Percentiles rank a stretch among this genome's conserved stretches.
These are phyloP conservation scores for Aaosphaeria pasadenensis DNA, from an alignment of 2,329 filamentous ascomycete genomes.

Conservation along the genomic window DNA sequence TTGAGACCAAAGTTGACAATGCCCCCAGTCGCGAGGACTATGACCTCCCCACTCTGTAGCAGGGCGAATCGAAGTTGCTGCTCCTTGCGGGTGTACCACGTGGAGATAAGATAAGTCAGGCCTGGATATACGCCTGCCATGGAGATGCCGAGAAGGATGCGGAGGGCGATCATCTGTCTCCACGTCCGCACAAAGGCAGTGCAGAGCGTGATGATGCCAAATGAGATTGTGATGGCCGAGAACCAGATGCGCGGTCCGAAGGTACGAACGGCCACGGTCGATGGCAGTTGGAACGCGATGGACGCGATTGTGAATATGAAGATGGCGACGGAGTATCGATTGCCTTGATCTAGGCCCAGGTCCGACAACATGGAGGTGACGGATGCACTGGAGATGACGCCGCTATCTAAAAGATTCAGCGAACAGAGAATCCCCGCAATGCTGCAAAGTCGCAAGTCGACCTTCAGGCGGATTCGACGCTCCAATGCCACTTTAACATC, in stretches of 20 bases:
- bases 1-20: conserved; percentile 71
- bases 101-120: conserved; percentile 54
- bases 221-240: conserved; percentile 56
- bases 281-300: conserved; percentile 66
- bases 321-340: conserved; percentile 67
- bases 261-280: conserved; percentile 63
- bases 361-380: conserved; percentile 67
- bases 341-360: conserved; percentile 58
- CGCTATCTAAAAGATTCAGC: conserved; percentile 67
- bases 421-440: conserved; percentile 70
- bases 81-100: conserved; percentile 64
- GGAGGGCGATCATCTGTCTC: conserved; percentile 66
- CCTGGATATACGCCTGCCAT: conserved; percentile 49
- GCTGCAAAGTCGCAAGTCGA: conserved; percentile 66
- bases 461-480: conserved; percentile 56
- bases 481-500: conserved; percentile 32
- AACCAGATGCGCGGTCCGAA: conserved; percentile 65
- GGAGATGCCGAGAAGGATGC: conserved; percentile 63
- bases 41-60: conserved; percentile 62
- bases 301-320: conserved; percentile 70
- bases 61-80: conserved; percentile 66
- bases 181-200: conserved; percentile 67
- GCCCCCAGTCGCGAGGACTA: conserved; percentile 62
- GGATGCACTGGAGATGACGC: conserved; percentile 66
- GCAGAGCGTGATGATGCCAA: conserved; percentile 64